Base-by-base conservation (phyloP, 192 early-diverging fungal species). In the Diversispora epigaea region DNA sequence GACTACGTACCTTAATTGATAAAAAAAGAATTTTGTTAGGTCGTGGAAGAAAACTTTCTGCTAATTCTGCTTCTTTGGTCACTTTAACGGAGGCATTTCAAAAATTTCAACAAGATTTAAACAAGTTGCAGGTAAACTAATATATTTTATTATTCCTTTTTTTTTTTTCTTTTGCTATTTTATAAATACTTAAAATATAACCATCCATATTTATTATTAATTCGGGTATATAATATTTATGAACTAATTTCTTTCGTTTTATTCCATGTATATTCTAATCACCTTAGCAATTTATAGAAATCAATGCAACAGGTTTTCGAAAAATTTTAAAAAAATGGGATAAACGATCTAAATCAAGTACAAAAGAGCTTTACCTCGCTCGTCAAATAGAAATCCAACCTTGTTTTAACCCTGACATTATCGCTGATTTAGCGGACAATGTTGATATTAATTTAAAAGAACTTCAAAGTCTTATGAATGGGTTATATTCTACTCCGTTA, bases 271-370 rank as follows among this genome's bases (percentile, higher is more conserved):
- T 14, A 12, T 8, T 5, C 4, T 56, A 45, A 69, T 19, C 21
- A 43, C 4, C 2, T 15, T 79, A 95, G 89, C 96, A 94, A 88
- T 99, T 95, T 83, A 95, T 99, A 47, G 94, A 98, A 81, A 88
- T 98, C 47, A 99, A 99, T 80, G 91, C 87, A 41, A 94, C 92
- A 19, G 98, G 97, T 41, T 99, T 99, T 79, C 84, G 96, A 43
- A 99, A 99, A 87, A 99, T 99, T 61, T 78, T 99, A 64, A 99
- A 99, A 80, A 99, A 99, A 82, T 99, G 95, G 95, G 98, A 99
- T 88, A 99, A 99, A 85, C 89, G 98, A 43, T 93, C 94, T 61
- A 98, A 98, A 81, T 94, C 95, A 4, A 93, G 90, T 62, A 99
- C 95, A 32, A 99, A 98, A 77, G 98, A 99, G 78, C 87, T 99